Evolutionary conservation across 805 yeast species (phyloP), one percentile per base, ranked within the genome.

Genomic region (Candida argentea): DNA sequence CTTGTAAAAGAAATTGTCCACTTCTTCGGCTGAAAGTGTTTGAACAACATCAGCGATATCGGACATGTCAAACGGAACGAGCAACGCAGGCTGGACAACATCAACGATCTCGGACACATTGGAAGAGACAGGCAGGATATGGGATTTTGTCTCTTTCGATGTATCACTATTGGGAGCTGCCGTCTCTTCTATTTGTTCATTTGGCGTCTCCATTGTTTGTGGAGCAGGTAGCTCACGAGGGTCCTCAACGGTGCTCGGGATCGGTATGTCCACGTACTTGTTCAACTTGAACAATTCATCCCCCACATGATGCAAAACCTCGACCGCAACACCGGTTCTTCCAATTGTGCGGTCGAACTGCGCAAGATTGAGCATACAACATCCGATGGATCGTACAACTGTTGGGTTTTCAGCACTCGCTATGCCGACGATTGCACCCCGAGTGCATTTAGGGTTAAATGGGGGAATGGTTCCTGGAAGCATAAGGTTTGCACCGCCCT

Each of bases 401-500:
- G 66, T 49, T 0, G 94, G 93, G 14, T 62, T 46, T 10, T 67
- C 63, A 16, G 64, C 57, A 36, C 73, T 70, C 0, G 77, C 84
- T 15, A 89, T 64, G 1, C 81, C 94, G 12, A 86, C 94, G 3
- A 83, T 45, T 0, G 64, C 43, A 1, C 85, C 93, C 25, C 52
- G 54, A 3, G 37, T 41, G 4, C 69, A 59, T 4, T 65, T 39
- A 1, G 38, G 24, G 26, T 77, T 82, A 40, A 80, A 76, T 2
- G 77, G 77, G 0, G 73, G 70, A 4, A 67, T 44, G 4, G 74
- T 66, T 0, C 93, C 93, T 3, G 86, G 81, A 19, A 79, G 58
- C 86, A 81, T 80, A 36, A 82, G 52, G 41, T 81, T 70, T 0
- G 97, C 95, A 8, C 96, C 95, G 33, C 71, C 72, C 18, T 64